These are phyloP conservation scores for Phytophthora idaei DNA, from an alignment of 352 stramenopile genomes.

Conservation along the genomic window DNA sequence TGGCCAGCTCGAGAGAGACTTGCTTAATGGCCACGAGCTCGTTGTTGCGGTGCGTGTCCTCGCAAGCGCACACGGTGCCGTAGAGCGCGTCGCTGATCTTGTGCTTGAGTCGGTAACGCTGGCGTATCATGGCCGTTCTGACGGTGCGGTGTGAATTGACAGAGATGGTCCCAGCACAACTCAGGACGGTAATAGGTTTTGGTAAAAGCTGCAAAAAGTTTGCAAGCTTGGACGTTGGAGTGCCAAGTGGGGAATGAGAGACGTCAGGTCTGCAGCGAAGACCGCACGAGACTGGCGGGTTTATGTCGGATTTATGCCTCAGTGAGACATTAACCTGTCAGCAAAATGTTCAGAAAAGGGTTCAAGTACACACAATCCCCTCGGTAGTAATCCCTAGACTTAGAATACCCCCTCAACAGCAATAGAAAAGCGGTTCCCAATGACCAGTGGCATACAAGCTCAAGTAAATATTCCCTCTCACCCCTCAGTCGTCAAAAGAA, in stretches of 20 bases:
- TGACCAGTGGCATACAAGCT: too few species aligned
- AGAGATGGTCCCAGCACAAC: background rate
- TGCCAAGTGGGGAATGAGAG: background rate
- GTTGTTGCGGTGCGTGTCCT: background rate
- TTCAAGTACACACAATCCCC: too few species aligned
- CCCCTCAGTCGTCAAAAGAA: too few species aligned
- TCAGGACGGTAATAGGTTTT: background rate
- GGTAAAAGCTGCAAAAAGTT: background rate
- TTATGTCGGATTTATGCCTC: too few species aligned
- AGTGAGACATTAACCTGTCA: background rate
- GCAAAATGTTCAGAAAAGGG: too few species aligned
- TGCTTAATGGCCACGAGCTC: background rate
- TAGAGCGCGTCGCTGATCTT: constrained; percentile 25
- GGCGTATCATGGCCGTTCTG: background rate
- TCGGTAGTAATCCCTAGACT: too few species aligned
- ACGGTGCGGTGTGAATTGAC: background rate
- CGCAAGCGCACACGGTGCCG: background rate
- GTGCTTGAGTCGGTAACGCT: background rate
- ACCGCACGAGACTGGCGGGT: too few species aligned
- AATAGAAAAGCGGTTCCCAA: too few species aligned
- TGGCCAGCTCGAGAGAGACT: background rate
- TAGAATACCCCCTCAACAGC: too few species aligned
- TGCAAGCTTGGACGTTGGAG: background rate
- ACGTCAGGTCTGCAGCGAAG: too few species aligned
- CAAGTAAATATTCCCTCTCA: too few species aligned